Conservation (phyloP, 208 protist species). For the Endotrypanum monterogeii region DNA sequence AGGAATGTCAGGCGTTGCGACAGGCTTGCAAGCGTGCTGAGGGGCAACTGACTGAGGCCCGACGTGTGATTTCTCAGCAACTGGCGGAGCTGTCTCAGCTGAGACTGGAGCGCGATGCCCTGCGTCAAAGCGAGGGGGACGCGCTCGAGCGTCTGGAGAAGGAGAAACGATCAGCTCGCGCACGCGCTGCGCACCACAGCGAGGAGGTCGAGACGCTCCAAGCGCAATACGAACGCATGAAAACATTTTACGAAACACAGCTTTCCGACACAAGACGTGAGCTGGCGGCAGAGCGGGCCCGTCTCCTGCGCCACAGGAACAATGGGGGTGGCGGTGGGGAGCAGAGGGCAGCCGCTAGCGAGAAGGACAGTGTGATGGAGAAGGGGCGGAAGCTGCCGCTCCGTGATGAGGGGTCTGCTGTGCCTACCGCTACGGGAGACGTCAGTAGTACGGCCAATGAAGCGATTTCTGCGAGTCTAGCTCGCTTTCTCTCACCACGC, state of each 20-base stretch:
- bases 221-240: slow-evolving; percentile 68
- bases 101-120: slow-evolving; percentile 43
- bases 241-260: slow-evolving; percentile 73
- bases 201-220: slow-evolving; percentile 58
- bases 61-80: slow-evolving; percentile 75
- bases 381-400: not conserved
- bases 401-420: not conserved
- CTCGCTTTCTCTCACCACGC: not conserved
- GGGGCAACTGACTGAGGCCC: slow-evolving; percentile 57
- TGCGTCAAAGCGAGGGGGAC: slow-evolving; percentile 40
- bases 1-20: slow-evolving; percentile 65
- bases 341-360: not conserved
- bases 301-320: slow-evolving; percentile 19
- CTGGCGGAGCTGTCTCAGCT: slow-evolving; percentile 60
- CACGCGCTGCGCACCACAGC: slow-evolving; percentile 44
- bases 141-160: slow-evolving; percentile 58
- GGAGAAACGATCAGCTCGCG: slow-evolving; percentile 36
- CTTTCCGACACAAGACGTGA: slow-evolving; percentile 76
- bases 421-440: not conserved
- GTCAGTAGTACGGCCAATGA: not conserved
- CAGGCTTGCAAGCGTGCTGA: slow-evolving; percentile 34
- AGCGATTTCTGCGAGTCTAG: not conserved
- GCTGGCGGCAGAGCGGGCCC: slow-evolving; percentile 46
- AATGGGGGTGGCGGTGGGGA: slow-evolving; percentile 1
- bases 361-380: not conserved